Conservation (phyloP, 345 rosid genomes). For the Cardiospermum halicacabum region DNA sequence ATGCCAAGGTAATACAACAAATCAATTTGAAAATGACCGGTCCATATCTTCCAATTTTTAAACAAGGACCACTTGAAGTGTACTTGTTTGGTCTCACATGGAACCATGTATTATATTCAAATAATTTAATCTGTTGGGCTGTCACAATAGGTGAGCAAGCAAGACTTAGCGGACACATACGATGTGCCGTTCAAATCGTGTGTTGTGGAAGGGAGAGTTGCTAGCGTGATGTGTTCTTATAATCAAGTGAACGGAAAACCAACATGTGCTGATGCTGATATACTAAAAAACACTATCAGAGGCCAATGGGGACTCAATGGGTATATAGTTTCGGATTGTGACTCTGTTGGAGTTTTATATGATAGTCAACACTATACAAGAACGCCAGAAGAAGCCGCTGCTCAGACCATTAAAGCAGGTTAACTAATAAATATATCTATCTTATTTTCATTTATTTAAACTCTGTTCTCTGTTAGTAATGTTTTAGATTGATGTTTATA, state of each 20-base stretch:
- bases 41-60: not conserved
- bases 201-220: constrained; percentile 80
- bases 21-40: not conserved
- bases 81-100: not conserved
- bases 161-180: constrained; percentile 87
- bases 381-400: constrained; percentile 87
- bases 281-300: constrained; percentile 73
- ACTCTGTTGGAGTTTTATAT: constrained; percentile 69
- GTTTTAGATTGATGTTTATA: constrained; percentile 5
- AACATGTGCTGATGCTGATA: constrained; percentile 81
- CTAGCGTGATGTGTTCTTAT: constrained; percentile 97
- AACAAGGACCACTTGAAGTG: not conserved
- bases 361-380: constrained; percentile 72
- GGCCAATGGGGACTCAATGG: constrained; percentile 90
- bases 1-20: constrained; percentile 58
- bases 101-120: not conserved
- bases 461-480: no score
- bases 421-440: no score
- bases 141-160: constrained; percentile 65
- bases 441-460: no score
- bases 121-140: not conserved
- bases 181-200: constrained; percentile 83
- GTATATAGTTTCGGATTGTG: constrained; percentile 96
- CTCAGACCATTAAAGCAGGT: constrained; percentile 74
- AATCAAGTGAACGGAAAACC: constrained; percentile 96